Conservation (phyloP, 2,329 filamentous ascomycete species). For the Trichoderma atrobrunneum region DNA sequence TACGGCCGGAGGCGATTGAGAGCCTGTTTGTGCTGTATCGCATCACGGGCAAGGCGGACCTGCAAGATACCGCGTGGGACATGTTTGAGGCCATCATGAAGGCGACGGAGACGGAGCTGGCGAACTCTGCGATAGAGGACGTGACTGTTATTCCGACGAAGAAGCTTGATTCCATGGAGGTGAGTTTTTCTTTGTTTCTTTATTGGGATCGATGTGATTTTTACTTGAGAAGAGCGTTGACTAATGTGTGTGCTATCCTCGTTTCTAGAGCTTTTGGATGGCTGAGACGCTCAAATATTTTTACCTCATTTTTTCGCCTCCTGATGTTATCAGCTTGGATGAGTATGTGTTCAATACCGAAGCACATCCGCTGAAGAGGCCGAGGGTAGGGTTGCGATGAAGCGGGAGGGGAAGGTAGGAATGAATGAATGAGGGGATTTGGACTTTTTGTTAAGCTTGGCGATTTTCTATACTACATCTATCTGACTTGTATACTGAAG, state of each 20-base stretch:
- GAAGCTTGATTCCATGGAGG: constrained; percentile 60
- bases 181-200: constrained; percentile 29
- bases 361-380: constrained; percentile 41
- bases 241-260: constrained; percentile 15
- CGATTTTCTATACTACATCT: background rate
- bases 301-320: constrained; percentile 66
- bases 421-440: background rate
- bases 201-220: constrained; percentile 17
- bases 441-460: background rate
- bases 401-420: background rate
- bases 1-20: constrained; percentile 70
- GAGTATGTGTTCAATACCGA: constrained; percentile 62
- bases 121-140: constrained; percentile 48
- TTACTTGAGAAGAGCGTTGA: background rate
- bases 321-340: constrained; percentile 63
- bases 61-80: constrained; percentile 51
- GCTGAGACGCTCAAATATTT: constrained; percentile 75
- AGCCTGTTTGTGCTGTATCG: constrained; percentile 75
- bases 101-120: constrained; percentile 46
- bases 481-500: background rate
- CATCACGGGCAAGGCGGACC: constrained; percentile 46
- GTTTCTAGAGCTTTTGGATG: constrained; percentile 64
- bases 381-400: background rate
- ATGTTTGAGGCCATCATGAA: constrained; percentile 50
- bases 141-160: constrained; percentile 38